Percentiles rank a stretch among this genome's conserved stretches.
Evolutionary conservation across 768 basidiomycete genomes (phyloP).

Genomic region (Pleurotus pulmonarius): DNA sequence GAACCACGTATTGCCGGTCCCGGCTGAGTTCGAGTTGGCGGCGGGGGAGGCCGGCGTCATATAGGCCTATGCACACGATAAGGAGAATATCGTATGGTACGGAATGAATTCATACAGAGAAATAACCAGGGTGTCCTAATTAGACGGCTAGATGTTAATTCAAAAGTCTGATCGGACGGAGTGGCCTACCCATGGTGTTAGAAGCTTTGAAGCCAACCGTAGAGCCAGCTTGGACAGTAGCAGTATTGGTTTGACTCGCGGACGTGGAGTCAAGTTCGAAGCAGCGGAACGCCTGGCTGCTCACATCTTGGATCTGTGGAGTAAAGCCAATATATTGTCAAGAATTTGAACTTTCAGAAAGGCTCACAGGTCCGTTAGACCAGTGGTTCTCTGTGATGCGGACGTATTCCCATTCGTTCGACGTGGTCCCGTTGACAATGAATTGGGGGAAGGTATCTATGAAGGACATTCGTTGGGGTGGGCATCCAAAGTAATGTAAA

Average conservation of each 20-base stretch:
- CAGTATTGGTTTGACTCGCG: constrained; percentile 23
- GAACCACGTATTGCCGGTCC: constrained; percentile 39
- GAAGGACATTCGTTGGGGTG: neutral
- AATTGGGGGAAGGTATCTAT: constrained; percentile 28
- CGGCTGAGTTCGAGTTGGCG: constrained; percentile 34
- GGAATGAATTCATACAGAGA: constrained; percentile 10
- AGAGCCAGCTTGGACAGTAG: constrained; percentile 27
- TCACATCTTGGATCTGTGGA: constrained; percentile 31
- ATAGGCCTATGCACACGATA: constrained; percentile 29
- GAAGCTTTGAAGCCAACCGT: constrained; percentile 27
- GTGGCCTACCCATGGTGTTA: constrained; percentile 22
- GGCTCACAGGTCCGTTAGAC: constrained; percentile 24
- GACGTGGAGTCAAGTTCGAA: constrained; percentile 27
- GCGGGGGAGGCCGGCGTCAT: constrained; percentile 27
- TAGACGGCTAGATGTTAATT: neutral
- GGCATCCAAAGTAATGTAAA: neutral
- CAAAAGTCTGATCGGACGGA: neutral
- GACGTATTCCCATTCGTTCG: constrained; percentile 31
- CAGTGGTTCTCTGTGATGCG: constrained; percentile 31
- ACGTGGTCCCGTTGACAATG: constrained; percentile 21
- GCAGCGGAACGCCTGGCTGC: constrained; percentile 30
- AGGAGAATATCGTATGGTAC: neutral
- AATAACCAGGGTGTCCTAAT: constrained; percentile 22
- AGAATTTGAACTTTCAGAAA: neutral
- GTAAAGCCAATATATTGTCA: no score